A percentile compares a stretch with the other conserved stretches of the same genome.
phyloP scores from a whole-genome alignment of 1,139 yeast species.

The Geotrichum histeridarum region DNA sequence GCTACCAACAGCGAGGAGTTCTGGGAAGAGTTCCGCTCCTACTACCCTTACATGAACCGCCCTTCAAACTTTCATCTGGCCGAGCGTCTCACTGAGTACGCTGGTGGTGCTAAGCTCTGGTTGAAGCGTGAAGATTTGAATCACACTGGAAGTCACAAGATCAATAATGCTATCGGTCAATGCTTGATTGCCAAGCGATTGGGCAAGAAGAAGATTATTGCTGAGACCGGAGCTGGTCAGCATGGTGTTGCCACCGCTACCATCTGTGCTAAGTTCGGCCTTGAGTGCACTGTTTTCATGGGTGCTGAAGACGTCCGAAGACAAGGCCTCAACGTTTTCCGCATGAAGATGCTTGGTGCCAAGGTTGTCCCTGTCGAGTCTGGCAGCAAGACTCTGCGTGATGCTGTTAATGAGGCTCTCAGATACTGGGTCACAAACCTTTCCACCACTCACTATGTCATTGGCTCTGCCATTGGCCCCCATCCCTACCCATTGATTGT shows the following conservation, averaged over 20 bases:
- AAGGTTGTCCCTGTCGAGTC: constrained; percentile 87
- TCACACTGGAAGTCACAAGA: constrained; percentile 97
- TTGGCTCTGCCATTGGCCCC: constrained; percentile 98
- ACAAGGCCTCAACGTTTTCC: constrained; percentile 94
- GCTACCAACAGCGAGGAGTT: constrained; percentile 84
- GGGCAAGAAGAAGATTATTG: constrained; percentile 86
- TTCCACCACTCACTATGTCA: constrained; percentile 82
- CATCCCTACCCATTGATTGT: constrained; percentile 98
- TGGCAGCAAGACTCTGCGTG: constrained; percentile 94
- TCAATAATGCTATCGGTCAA: constrained; percentile 94
- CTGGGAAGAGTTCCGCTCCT: constrained; percentile 85
- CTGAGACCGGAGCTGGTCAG: constrained; percentile 99
- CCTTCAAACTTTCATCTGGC: constrained; percentile 92
- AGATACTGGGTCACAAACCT: constrained; percentile 91
- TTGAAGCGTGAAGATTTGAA: constrained; percentile 95
- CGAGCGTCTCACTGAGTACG: constrained; percentile 78
- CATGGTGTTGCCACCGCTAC: constrained; percentile 99
- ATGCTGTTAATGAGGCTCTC: constrained; percentile 96
- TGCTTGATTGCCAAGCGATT: constrained; percentile 84
- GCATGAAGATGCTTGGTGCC: constrained; percentile 96
- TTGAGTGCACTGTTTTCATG: constrained; percentile 95
- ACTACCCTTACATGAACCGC: constrained; percentile 89
- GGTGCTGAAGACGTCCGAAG: constrained; percentile 99
- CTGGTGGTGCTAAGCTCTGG: constrained; percentile 98
- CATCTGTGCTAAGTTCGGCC: constrained; percentile 95